phyloP scores from a whole-genome alignment of 208 protist species.

The Trypanosomatidae sp. region DNA sequence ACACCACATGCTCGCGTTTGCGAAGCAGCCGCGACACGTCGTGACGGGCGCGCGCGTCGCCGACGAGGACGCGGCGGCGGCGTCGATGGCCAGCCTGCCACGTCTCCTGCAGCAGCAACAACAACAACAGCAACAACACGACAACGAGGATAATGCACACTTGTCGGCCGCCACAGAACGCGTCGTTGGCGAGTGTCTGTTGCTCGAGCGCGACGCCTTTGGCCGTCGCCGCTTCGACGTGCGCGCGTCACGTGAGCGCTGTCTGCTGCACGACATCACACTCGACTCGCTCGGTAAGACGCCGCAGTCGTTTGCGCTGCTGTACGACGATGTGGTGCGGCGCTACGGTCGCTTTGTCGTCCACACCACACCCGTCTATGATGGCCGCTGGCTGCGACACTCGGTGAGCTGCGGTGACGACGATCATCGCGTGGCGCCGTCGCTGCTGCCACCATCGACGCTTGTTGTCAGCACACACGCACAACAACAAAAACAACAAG shows the following conservation, averaged over 20 bases:
- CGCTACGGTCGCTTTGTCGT: slow-evolving; percentile 49
- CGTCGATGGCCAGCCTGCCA: slow-evolving; percentile 1
- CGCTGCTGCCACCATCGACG: slow-evolving; percentile 23
- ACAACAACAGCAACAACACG: background rate
- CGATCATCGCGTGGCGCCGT: slow-evolving; percentile 34
- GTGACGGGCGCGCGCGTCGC: slow-evolving; percentile 26
- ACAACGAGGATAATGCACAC: background rate
- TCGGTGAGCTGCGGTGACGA: slow-evolving; percentile 40
- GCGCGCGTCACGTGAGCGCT: slow-evolving; percentile 47
- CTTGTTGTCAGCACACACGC: too few relatives aligned
- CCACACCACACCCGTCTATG: slow-evolving; percentile 16
- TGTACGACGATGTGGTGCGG: slow-evolving; percentile 31
- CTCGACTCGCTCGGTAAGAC: slow-evolving; percentile 50
- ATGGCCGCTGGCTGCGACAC: slow-evolving; percentile 55
- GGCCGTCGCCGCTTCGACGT: slow-evolving; percentile 66
- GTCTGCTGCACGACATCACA: slow-evolving; percentile 51
- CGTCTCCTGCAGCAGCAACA: background rate
- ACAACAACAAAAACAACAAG: too few relatives aligned
- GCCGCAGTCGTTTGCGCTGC: slow-evolving; percentile 19
- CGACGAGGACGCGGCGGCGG: background rate
- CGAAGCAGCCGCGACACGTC: slow-evolving; percentile 20
- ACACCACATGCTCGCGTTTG: slow-evolving; percentile 31
- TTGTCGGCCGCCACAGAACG: slow-evolving; percentile 16
- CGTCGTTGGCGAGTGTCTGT: slow-evolving; percentile 59
- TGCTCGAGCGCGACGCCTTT: slow-evolving; percentile 75